phyloP scores from a whole-genome alignment of 2,329 filamentous ascomycete genomes.

The Pestalotiopsis sp. region DNA sequence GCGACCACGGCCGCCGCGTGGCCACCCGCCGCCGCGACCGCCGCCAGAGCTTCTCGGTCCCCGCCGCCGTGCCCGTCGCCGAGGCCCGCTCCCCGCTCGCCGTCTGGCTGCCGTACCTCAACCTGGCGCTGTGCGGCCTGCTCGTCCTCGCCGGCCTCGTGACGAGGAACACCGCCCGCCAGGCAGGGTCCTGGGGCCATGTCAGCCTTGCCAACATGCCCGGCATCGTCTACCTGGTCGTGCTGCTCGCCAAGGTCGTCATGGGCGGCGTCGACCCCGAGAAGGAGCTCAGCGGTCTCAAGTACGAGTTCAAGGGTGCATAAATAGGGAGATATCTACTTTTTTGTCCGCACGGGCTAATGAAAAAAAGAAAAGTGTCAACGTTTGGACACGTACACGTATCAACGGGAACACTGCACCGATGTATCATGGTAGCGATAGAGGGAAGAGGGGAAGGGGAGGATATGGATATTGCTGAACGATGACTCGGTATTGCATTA shows the following conservation, averaged over 20 bases:
- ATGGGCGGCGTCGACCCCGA: conserved; percentile 72
- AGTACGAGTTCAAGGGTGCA: conserved; percentile 70
- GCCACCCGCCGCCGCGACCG: background rate
- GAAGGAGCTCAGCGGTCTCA: conserved; percentile 62
- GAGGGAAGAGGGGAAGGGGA: background rate
- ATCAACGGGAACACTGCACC: too few species aligned
- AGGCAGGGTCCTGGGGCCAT: conserved; percentile 28
- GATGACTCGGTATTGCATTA: too few species aligned
- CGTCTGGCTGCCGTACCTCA: conserved; percentile 61
- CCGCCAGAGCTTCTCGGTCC: conserved; percentile 9
- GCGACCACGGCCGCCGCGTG: background rate
- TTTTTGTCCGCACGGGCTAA: background rate
- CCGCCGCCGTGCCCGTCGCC: background rate
- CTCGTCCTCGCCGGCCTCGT: conserved; percentile 49
- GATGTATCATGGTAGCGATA: too few species aligned
- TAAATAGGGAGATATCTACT: conserved; percentile 32
- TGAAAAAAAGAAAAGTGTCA: too few species aligned
- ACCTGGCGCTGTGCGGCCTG: conserved; percentile 57
- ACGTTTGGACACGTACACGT: background rate
- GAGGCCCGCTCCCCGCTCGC: conserved; percentile 50
- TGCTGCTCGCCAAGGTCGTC: conserved; percentile 64
- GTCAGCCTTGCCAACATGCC: conserved; percentile 55
- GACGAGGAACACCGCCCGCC: conserved; percentile 24
- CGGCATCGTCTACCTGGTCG: conserved; percentile 60
- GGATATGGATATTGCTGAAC: background rate